Evolutionary conservation across 2,329 filamentous ascomycete genomes (phyloP), one percentile per base, ranked within the genome.

Genomic region (Cercospora zeae-maydis): DNA sequence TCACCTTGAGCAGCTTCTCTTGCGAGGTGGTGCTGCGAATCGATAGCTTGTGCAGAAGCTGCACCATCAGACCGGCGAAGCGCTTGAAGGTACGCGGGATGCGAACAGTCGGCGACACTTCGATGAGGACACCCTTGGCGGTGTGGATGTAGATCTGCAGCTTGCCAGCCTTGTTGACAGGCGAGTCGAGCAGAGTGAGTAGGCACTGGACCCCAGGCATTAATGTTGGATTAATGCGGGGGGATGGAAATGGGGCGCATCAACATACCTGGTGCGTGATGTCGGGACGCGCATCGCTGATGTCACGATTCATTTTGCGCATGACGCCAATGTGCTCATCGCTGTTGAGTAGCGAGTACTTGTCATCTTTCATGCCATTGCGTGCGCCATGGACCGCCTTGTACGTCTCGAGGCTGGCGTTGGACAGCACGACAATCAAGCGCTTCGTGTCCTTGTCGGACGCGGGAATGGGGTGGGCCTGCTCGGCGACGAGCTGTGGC

Each of bases 91-190:
- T 99, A 78, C 95, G 88, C 56, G 95, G 95, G 69, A 99, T 98
- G 74, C 95, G 92, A 63, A 99, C 95, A 8, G 92, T 93, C n/a
- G 95, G 95, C 74, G 92, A 97, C 69, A 99, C 93, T 80, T 98
- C 92, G 73, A 99, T 99, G 71, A 99, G 83, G 36, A 98, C 93
- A 57, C 95, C 93, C 80, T 96, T 97, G 69, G 93, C 92, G 4
- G 95, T 98, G 78, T 96, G 93, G 69, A 99, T 98, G 81, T 96
- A 99, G 74, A 99, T 98, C 79, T 99, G 95, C 39, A 99, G 88
- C 79, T 88, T 93, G 73, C 95, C 95, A 62, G 93, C 93, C 80
- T 99, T 99, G 85, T 99, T 99, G 84, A 98, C 90, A 53, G 95
- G 95, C 19, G 95, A 99, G 77, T 99, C 95, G 73, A 99, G 88